Percentiles rank a stretch among this genome's conserved stretches.
Evolutionary conservation across 768 basidiomycete genomes (phyloP).

Genomic region (Lactifluus piperatus): DNA sequence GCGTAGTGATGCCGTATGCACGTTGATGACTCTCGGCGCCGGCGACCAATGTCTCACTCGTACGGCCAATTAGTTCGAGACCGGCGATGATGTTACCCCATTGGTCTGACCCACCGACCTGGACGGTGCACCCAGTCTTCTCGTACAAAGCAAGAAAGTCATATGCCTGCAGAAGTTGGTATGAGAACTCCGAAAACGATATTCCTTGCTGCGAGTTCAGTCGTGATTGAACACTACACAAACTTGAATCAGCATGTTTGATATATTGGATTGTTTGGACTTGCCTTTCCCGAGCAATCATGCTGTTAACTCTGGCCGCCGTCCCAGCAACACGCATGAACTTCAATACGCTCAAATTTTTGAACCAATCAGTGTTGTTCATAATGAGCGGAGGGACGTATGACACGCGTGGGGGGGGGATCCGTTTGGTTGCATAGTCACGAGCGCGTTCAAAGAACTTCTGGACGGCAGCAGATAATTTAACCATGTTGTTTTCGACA

Average conservation of each 20-base stretch:
- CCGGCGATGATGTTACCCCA: constrained; percentile 98
- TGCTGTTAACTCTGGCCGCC: constrained; percentile 73
- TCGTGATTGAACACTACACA: constrained; percentile 67
- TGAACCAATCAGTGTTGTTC: constrained; percentile 76
- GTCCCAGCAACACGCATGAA: constrained; percentile 80
- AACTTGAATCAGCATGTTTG: neutral
- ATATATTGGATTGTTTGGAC: constrained; percentile 16
- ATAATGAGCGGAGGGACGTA: constrained; percentile 33
- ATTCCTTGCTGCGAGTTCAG: constrained; percentile 75
- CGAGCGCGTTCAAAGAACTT: constrained; percentile 63
- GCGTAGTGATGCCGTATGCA: constrained; percentile 85
- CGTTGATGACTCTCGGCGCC: constrained; percentile 21
- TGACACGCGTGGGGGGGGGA: neutral
- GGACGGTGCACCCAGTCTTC: constrained; percentile 63
- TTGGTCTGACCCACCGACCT: constrained; percentile 95
- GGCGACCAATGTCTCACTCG: constrained; percentile 21
- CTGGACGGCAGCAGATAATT: constrained; percentile 56
- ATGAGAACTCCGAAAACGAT: constrained; percentile 98
- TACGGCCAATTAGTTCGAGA: constrained; percentile 76
- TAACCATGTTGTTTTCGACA: constrained; percentile 55
- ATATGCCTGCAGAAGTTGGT: constrained; percentile 94
- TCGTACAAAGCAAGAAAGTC: constrained; percentile 79
- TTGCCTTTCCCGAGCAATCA: constrained; percentile 88
- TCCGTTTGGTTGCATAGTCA: constrained; percentile 41
- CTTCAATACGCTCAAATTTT: constrained; percentile 62